phyloP scores from a whole-genome alignment of 257 asterid genomes.

The Solanum bulbocastanum region DNA sequence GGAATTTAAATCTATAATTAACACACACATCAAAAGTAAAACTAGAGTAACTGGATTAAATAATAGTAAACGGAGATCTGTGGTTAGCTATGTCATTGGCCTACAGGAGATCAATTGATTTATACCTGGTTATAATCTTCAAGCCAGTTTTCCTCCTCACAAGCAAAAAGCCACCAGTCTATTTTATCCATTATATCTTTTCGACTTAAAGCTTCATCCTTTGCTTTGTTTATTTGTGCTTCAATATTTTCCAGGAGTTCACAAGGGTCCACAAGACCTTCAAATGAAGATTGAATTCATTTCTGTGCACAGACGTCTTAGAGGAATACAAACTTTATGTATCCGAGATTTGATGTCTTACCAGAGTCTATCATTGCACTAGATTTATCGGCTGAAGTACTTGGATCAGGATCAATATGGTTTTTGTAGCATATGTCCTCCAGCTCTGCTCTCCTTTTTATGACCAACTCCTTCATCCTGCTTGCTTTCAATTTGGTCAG shows the following conservation, averaged over 20 bases:
- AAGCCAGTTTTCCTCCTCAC: conserved; percentile 14
- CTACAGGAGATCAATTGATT: not conserved
- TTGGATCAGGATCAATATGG: conserved; percentile 4
- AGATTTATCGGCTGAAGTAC: conserved; percentile 1
- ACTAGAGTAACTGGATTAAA: not conserved
- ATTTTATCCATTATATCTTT: conserved; percentile 7
- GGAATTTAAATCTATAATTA: not conserved
- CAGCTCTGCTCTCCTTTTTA: conserved; percentile 6
- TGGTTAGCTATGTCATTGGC: not conserved
- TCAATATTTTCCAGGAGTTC: conserved; percentile 7
- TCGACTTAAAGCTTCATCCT: conserved; percentile 7
- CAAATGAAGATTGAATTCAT: not conserved
- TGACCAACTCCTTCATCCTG: conserved; percentile 9
- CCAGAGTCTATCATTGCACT: conserved; percentile 9
- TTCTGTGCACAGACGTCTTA: not conserved
- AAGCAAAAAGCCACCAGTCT: conserved; percentile 10
- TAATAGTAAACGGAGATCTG: not conserved
- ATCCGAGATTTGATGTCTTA: not conserved
- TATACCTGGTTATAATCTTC: conserved; percentile 10
- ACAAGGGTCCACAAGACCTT: conserved; percentile 5
- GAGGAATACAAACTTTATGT: not conserved
- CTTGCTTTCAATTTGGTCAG: conserved; percentile 5
- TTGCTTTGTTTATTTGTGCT: conserved; percentile 3
- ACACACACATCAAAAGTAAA: not conserved
- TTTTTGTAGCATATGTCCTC: conserved; percentile 9